Conservation (phyloP, 306 rosid genomes). For the Biancaea sappan region DNA sequence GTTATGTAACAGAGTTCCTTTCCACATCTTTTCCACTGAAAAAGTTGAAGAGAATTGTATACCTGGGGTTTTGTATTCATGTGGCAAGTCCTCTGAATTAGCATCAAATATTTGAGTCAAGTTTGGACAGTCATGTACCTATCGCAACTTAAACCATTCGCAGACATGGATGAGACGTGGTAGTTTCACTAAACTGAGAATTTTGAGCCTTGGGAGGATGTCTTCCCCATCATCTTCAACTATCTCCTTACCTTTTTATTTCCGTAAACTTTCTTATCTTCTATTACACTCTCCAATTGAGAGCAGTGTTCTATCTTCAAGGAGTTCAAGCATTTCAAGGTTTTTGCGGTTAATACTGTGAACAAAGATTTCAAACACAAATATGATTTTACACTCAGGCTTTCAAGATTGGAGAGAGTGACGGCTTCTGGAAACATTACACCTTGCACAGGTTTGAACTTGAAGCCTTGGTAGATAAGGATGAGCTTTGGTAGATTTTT, state of each 20-base stretch:
- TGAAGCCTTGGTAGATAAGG: too few species aligned
- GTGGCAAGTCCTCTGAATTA: neutral
- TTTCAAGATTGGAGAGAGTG: too few species aligned
- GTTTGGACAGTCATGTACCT: neutral
- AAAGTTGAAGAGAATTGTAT: too few species aligned
- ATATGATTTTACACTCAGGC: too few species aligned
- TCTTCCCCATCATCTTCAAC: neutral
- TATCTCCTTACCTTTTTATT: neutral
- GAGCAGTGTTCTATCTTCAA: conserved; percentile 1
- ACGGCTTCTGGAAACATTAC: too few species aligned
- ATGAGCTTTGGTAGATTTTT: too few species aligned
- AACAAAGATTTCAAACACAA: too few species aligned
- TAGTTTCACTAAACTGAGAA: neutral
- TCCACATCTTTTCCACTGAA: too few species aligned
- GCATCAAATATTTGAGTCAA: neutral
- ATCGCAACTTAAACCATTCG: neutral
- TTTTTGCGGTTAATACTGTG: too few species aligned
- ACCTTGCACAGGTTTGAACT: too few species aligned
- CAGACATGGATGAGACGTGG: neutral
- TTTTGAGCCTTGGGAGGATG: neutral
- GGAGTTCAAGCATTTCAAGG: conserved; percentile 14
- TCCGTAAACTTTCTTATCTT: neutral
- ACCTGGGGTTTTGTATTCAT: too few species aligned
- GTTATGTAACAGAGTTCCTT: too few species aligned
- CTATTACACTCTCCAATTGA: neutral